Base-by-base conservation (phyloP, 768 basidiomycete genomes). In the Leccinum aurantiacum region DNA sequence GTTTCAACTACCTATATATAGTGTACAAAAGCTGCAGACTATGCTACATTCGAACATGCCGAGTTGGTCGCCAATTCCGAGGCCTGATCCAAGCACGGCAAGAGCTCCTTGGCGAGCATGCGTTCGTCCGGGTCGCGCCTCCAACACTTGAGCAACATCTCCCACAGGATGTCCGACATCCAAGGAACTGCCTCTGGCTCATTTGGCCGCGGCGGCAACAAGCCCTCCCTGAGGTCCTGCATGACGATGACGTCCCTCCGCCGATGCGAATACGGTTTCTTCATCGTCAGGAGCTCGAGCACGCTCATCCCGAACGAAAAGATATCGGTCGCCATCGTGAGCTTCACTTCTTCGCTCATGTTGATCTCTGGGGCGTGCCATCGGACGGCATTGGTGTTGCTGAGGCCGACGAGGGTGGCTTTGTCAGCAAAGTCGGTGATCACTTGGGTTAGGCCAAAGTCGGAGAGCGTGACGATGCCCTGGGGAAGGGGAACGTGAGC, bases 311-410 rank as follows among this genome's bases (percentile, higher is more conserved):
- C 81, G 56, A 79, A 87, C 3, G 84, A 82, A 61, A 86, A 87
- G 0, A 80, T 74, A 64, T 87, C 86, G 13, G 81, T 77, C 48
- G 74, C 73, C 67, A 73, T 79, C 10, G 82, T 83, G 0, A 80
- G 79, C 44, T 73, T 72, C 46, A 68, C 61, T 11, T 75, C 71
- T 9, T 73, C 76, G n/a, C 78, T 79, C 17, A 78, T 73, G 53
- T 81, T 81, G 53, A 86, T 72, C 65, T 87, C 85, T 1, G 86
- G 87, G 8, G 86, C 84, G 31, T 84, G 75, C 85, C 85, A 88
- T 9, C 86, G 79, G 37, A 82, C 77, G 57, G 79, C 79, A 10
- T 78, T 77, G 5, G 77, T 77, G 33, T 53, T 65, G 1, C 83
- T 82, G 54, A 86, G 70, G 4, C 79, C 80, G n/a, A 74, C 67